Percentiles rank a stretch among this genome's conserved stretches.
Conservation (phyloP, 1,139 yeast species). For the Yamadazyma friedrichii region DNA sequence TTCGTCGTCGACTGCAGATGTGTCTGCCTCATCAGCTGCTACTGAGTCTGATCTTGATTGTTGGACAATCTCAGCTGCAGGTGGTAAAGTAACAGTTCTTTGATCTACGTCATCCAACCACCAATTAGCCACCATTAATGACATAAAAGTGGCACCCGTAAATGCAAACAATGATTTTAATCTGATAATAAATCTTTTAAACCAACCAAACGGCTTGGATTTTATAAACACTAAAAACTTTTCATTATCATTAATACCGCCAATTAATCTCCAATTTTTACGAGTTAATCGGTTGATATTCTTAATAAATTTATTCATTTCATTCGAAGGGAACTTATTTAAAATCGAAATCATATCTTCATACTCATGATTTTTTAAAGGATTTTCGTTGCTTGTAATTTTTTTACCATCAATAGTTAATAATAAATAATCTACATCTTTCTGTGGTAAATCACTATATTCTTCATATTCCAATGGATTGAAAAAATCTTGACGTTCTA, state of each 20-base stretch:
- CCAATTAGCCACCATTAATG: conserved; percentile 29
- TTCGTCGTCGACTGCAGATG: background rate
- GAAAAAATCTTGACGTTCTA: conserved; percentile 50
- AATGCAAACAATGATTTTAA: conserved; percentile 32
- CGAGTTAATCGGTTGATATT: conserved; percentile 28
- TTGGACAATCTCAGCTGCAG: no score
- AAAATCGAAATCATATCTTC: conserved; percentile 50
- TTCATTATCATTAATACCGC: conserved; percentile 18
- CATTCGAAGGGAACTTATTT: conserved; percentile 33
- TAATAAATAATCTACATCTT: conserved; percentile 30
- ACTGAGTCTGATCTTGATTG: no score
- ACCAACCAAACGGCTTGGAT: conserved; percentile 2
- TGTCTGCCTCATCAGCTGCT: no score
- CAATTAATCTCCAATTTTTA: conserved; percentile 38
- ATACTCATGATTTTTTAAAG: conserved; percentile 30
- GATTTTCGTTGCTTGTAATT: conserved; percentile 38
- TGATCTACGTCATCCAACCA: conserved; percentile 19
- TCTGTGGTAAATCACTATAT: background rate
- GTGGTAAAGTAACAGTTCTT: conserved; percentile 1
- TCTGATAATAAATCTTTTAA: conserved; percentile 14
- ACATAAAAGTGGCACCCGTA: conserved; percentile 31
- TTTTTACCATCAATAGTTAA: conserved; percentile 44
- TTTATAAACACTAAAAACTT: conserved; percentile 6
- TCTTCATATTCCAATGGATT: conserved; percentile 29
- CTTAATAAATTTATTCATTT: conserved; percentile 26